A percentile compares a stretch with the other conserved stretches of the same genome.
These are phyloP conservation scores for Peziza echinospora DNA, from an alignment of 495 filamentous ascomycete species.

Conservation along the genomic window DNA sequence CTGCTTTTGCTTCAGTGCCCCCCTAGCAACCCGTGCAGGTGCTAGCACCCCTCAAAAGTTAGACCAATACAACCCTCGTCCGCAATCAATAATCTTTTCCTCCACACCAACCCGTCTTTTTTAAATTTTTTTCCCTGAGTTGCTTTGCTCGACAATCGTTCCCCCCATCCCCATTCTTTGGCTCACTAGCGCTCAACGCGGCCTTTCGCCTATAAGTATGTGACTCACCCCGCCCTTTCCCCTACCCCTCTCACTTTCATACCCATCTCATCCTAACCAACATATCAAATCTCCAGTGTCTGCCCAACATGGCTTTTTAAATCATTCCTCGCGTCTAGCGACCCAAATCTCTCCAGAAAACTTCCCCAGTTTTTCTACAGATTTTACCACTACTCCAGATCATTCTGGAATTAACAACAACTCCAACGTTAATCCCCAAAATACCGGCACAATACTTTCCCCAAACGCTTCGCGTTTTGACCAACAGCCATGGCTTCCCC, in stretches of 20 bases:
- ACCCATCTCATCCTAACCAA: slow-evolving; percentile 1
- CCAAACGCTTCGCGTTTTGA: slow-evolving; percentile 18
- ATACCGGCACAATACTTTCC: slow-evolving; percentile 20
- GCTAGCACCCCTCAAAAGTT: no score
- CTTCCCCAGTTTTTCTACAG: slow-evolving; percentile 8
- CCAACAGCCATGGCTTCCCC: slow-evolving; percentile 18
- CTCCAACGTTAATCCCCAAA: slow-evolving; percentile 10
- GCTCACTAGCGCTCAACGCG: background rate
- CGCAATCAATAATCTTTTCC: no score
- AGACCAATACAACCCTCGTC: no score
- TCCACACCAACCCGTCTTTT: no score
- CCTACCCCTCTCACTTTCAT: slow-evolving; percentile 3
- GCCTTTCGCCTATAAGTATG: background rate
- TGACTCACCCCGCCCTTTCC: slow-evolving; percentile 1
- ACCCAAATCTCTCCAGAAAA: slow-evolving; percentile 1
- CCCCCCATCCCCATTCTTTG: no score
- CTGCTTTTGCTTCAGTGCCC: no score
- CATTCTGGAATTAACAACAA: slow-evolving; percentile 19
- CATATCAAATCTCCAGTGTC: slow-evolving; percentile 4
- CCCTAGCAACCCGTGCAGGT: no score
- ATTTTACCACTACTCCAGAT: slow-evolving; percentile 20
- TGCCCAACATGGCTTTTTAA: slow-evolving; percentile 19
- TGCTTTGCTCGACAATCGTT: no score
- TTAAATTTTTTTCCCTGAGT: no score
- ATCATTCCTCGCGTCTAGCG: slow-evolving; percentile 2